A percentile compares a stretch with the other conserved stretches of the same genome.
Evolutionary conservation across 257 asterid genomes (phyloP).

Genomic region (Anisodus tanguticus): DNA sequence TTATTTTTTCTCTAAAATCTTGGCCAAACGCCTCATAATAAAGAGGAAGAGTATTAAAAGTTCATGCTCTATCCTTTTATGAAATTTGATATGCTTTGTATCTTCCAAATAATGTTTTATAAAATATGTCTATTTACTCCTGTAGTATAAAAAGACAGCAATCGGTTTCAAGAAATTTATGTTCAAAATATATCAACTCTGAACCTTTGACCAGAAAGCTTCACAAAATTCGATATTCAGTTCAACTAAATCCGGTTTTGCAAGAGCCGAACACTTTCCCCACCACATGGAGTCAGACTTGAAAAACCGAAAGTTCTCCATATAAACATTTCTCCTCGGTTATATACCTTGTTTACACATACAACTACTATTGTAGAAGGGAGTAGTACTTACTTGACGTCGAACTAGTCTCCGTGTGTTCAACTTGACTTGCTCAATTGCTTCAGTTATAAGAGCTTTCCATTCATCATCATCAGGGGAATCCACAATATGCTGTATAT

Average conservation of each 20-base stretch:
- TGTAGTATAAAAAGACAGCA: not conserved
- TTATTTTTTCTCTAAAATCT: no score
- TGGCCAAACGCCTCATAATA: no score
- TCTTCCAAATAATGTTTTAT: not conserved
- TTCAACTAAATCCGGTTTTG: not conserved
- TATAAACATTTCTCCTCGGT: not conserved
- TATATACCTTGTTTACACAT: not conserved
- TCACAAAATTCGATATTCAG: not conserved
- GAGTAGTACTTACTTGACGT: slow-evolving; percentile 67
- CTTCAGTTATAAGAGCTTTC: slow-evolving; percentile 56
- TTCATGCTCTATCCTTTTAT: not conserved
- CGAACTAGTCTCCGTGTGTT: slow-evolving; percentile 90
- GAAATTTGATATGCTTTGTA: not conserved
- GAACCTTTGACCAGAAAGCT: not conserved
- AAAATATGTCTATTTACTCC: not conserved
- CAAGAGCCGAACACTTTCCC: not conserved
- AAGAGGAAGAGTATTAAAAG: not conserved
- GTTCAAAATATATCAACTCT: not conserved
- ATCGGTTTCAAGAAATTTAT: not conserved
- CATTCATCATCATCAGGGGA: slow-evolving; percentile 42
- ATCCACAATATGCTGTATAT: slow-evolving; percentile 40
- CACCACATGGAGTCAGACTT: not conserved
- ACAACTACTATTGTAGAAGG: not conserved
- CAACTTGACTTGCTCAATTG: slow-evolving; percentile 66
- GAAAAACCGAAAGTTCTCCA: not conserved